Evolutionary conservation across 2,329 filamentous ascomycete genomes (phyloP).

Genomic region (Fusarium phyllophilum): DNA sequence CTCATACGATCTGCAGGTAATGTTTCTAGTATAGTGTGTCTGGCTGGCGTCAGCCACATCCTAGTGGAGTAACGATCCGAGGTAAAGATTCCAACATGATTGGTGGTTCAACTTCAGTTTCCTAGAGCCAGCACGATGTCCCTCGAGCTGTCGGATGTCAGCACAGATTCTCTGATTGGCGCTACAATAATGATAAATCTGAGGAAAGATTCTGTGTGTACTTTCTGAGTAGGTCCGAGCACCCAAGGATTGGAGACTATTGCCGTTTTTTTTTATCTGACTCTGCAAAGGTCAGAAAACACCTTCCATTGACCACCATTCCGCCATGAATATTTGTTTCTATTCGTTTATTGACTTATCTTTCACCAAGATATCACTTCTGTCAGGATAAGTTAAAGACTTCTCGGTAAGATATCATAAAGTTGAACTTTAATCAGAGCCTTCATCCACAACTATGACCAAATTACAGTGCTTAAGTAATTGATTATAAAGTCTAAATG

Average conservation of each 20-base stretch:
- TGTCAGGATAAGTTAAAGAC: accelerated
- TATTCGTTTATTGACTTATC: background rate
- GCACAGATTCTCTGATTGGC: no score
- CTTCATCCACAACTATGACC: accelerated
- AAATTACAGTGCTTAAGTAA: background rate
- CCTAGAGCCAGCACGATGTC: background rate
- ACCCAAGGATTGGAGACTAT: background rate
- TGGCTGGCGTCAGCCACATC: constrained; percentile 14
- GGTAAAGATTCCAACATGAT: background rate
- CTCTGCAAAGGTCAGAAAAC: background rate
- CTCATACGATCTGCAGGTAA: background rate
- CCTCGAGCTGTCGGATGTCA: background rate
- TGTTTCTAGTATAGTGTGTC: background rate
- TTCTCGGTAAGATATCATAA: background rate
- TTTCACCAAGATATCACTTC: accelerated
- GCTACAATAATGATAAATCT: background rate
- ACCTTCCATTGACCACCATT: background rate
- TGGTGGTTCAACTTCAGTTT: background rate
- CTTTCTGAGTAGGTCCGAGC: background rate
- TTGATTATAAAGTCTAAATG: background rate
- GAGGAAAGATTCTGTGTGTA: background rate
- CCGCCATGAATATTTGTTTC: no score
- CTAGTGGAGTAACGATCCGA: background rate
- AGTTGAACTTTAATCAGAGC: background rate
- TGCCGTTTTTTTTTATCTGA: background rate